Base-by-base conservation (phyloP, 768 basidiomycete genomes). In the Suillus hirtellus region DNA sequence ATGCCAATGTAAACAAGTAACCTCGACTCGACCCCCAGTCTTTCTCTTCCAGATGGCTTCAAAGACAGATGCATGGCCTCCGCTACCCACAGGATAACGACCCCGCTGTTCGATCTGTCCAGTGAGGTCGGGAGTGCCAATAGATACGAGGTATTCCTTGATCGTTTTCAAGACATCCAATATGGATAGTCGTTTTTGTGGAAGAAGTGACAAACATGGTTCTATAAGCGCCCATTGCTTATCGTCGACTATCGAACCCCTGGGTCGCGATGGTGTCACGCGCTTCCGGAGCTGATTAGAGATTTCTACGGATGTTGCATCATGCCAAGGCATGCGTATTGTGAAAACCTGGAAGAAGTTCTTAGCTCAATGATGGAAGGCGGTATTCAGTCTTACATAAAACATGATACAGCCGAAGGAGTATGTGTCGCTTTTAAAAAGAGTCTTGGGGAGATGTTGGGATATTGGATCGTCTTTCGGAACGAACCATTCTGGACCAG, bases 21-120 rank as follows among this genome's bases (percentile, higher is more conserved):
- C 54, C 54, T 55, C 17, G 54, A 55, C 37, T 24, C 1, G 6
- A 12, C 54, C 54, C 21, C 54, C 54, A 24, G 37, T 24, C 14
- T 38, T 38, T 24, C 37, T 55, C 37, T 0, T 55, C 54, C 37
- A 55, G 37, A 38, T 55, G 35, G n/a, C 12, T 38, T 38, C 14
- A 5, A 38, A 38, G 4, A 55, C 37, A 38, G 1, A 12, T 8
- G 37, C 54, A 38, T 4, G 38, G n/a, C 54, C 54, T 38, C 54
- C 54, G 0, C 7, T 0, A 54, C 0, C 4, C 12, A 0, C 3
- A 11, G 46, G 5, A 47, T 24, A 0, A 14, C 21, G 6, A 2
- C 6, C 5, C 12, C 6, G 7, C 11, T n/a, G 27, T 50, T 50
- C 4, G 3, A 55, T 38, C 37, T 55, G 54, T 17, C 21, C 37